Base-by-base conservation (phyloP, 257 asterid species). In the Gardenia jasminoides region DNA sequence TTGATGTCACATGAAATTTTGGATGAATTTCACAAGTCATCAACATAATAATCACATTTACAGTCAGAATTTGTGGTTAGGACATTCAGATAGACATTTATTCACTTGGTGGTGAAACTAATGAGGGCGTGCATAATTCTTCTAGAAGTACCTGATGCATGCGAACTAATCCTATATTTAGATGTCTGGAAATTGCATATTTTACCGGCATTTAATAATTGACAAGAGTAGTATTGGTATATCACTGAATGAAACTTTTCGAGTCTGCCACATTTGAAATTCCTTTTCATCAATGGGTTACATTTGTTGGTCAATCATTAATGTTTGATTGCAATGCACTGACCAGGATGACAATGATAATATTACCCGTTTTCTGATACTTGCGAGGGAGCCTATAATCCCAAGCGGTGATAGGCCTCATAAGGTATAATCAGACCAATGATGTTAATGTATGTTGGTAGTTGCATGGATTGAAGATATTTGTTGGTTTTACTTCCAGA, bases 301-400 rank as follows among this genome's bases (percentile, higher is more conserved):
- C 54, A 44, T 68, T 78, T 78, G 7, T 54, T 22, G 10, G 64
- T 56, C 2, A 4, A 26, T 5, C 20, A 59, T 69, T 77, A 67
- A 26, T 22, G 39, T 74, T 46, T 61, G 44, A 22, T 31, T 43
- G n/a, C 50, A 24, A 65, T 83, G 75, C 76, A 61, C 68, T 82
- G 70, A 81, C 86, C 95, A 96, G 99, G 99, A 96, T 65, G 85
- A 90, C 59, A 77, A 86, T 31, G 90, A 87, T 84, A 96, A 92
- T 82, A 72, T 96, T 33, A 92, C 97, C 79, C 91, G 98, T 56
- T 96, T 88, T 86, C 88, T 96, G 82, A 92, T 93, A 86, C 97
- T 96, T 79, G 96, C 96, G 48, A 91, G 99, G 84, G 98, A 87
- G 80, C 90, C 90, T 70, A 76, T 79, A 82, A 58, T 79, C 72